Evolutionary conservation across 2,329 filamentous ascomycete species (phyloP).

Genomic region (Nakataea oryzae): DNA sequence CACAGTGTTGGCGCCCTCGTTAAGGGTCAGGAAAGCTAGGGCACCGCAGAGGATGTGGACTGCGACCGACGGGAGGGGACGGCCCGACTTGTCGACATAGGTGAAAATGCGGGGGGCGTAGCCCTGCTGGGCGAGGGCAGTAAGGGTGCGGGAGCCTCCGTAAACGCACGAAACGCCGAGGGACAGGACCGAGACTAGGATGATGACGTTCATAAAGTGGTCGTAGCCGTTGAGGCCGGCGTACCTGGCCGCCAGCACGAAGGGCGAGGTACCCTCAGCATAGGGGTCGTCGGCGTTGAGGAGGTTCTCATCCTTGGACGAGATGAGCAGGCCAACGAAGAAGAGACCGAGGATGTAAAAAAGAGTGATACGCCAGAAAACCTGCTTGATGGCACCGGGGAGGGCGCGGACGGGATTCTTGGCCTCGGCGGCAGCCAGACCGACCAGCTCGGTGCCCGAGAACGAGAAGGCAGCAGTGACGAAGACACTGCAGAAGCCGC

Average conservation of each 20-base stretch:
- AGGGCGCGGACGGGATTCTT: conserved; percentile 58
- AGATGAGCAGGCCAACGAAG: conserved; percentile 34
- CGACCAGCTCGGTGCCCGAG: conserved; percentile 58
- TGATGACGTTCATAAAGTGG: conserved; percentile 42
- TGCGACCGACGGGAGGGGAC: conserved; percentile 35
- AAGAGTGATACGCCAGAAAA: conserved; percentile 41
- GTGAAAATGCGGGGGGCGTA: conserved; percentile 42
- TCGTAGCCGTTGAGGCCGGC: conserved; percentile 36
- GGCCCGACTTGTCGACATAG: conserved; percentile 42
- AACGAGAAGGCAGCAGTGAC: conserved; percentile 62
- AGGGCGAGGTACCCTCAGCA: conserved; percentile 33
- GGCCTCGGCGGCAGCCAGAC: conserved; percentile 60
- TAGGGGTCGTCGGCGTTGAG: conserved; percentile 33
- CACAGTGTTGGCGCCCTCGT: conserved; percentile 34
- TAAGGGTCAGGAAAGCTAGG: conserved; percentile 35
- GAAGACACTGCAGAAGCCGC: conserved; percentile 58
- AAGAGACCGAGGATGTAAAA: conserved; percentile 40
- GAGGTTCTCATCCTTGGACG: conserved; percentile 30
- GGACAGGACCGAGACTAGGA: conserved; percentile 41
- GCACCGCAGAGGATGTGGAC: conserved; percentile 33
- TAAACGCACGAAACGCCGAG: conserved; percentile 45
- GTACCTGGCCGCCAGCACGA: conserved; percentile 37
- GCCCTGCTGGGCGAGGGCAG: conserved; percentile 44
- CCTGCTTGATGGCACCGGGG: conserved; percentile 72
- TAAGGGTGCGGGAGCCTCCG: conserved; percentile 43